These are phyloP conservation scores for Rhamnella rubrinervis DNA, from an alignment of 331 rosid genomes.

Conservation along the genomic window DNA sequence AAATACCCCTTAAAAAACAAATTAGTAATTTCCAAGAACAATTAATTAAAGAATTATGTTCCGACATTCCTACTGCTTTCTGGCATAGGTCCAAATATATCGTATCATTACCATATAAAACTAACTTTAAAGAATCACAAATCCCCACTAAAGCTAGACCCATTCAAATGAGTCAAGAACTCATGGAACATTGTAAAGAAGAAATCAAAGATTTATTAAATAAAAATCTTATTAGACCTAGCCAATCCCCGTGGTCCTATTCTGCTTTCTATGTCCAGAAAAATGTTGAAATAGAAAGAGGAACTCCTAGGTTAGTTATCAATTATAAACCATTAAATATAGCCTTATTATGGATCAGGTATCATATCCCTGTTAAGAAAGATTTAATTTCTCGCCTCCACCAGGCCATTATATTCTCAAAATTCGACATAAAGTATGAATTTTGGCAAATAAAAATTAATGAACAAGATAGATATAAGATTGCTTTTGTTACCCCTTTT, in stretches of 20 bases:
- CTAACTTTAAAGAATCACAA: too few species aligned
- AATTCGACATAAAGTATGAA: not conserved
- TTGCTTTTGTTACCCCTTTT: not conserved
- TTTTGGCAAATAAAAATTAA: not conserved
- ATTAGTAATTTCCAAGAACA: too few species aligned
- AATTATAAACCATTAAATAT: not conserved
- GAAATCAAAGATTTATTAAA: too few species aligned
- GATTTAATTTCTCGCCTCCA: not conserved
- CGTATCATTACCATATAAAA: too few species aligned
- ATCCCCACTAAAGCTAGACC: too few species aligned
- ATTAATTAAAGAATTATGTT: too few species aligned
- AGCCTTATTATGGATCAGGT: not conserved
- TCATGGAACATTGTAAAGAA: too few species aligned
- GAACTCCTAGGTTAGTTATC: not conserved
- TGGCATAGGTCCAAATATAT: too few species aligned
- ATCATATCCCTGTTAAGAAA: not conserved
- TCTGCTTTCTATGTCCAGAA: not conserved
- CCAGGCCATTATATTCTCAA: not conserved
- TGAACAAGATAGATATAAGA: not conserved
- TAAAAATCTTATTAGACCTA: not conserved
- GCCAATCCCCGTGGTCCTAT: not conserved
- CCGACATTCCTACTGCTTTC: too few species aligned
- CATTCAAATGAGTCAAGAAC: too few species aligned
- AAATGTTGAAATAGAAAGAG: not conserved
- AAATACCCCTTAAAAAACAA: fast-evolving